Evolutionary conservation across 129 eudicot species (phyloP), one percentile per base, ranked within the genome.

Genomic region (Flaveria brownii): DNA sequence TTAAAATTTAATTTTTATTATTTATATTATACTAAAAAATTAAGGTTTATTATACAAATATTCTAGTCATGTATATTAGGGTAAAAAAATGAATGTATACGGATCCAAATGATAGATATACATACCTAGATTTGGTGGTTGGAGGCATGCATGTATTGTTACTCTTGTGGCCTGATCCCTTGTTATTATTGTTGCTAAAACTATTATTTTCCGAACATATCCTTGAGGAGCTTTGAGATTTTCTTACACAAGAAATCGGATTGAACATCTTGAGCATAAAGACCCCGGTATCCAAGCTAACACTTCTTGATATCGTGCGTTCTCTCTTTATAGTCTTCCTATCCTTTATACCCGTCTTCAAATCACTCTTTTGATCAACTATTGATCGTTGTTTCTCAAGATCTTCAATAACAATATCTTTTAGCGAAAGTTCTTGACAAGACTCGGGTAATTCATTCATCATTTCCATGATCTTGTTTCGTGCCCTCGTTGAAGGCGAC

Each of bases 281-380:
- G 22, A 76, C 86, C 6, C 84, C 88, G 62, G 83, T 84, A 70
- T 88, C 90, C 85, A 88, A 81, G 84, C 93, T 88, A 74, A 79
- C 84, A 45, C 84, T 84, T 73, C 90, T 72, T 15, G 75, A 47
- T 28, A 88, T 81, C 2, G 56, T 69, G 20, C 63, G 68, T 56
- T 67, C 71, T 59, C 61, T 74, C 15, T 13, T 33, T 5, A 17
- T 46, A 12, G 57, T 51, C 73, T 42, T 82, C 20, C 74, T 67
- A 20, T 16, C 28, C 39, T 42, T 72, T 47, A 33, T 71, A 59
- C 66, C 18, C 14, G 66, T 39, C 67, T 72, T 54, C 15, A 54
- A 10, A 36, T 52, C 66, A 55, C 77, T 72, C 65, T 70, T 63
- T 59, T 77, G 79, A 18, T 65, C 69, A 43, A 56, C 78, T 9